A percentile compares a stretch with the other conserved stretches of the same genome.
phyloP scores from a whole-genome alignment of 2,329 filamentous ascomycete genomes.

The Epicoccum sorghinum region DNA sequence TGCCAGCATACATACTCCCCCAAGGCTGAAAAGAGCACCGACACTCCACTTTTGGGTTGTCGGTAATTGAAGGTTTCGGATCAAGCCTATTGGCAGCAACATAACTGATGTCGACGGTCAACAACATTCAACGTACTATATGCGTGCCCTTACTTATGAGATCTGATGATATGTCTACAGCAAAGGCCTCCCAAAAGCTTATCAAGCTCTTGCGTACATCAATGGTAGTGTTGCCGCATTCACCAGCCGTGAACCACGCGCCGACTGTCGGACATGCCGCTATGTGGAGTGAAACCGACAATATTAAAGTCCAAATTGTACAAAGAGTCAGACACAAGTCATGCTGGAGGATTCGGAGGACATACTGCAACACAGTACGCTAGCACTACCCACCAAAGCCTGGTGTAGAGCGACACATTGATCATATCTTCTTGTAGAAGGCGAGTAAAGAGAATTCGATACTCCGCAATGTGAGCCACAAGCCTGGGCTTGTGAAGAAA shows the following conservation, averaged over 20 bases:
- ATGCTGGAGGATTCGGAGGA: neutral
- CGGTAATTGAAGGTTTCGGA: neutral
- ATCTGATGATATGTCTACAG: neutral
- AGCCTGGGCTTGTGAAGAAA: neutral
- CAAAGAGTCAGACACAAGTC: too few species aligned
- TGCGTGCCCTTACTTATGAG: neutral
- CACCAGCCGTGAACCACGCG: neutral
- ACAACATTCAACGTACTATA: too few species aligned
- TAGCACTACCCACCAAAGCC: neutral
- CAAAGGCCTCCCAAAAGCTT: neutral
- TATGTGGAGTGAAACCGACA: neutral
- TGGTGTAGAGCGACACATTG: neutral
- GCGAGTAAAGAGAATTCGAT: neutral
- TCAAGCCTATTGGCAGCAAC: neutral
- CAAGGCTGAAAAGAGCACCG: neutral
- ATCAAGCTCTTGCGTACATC: neutral
- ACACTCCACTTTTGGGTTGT: neutral
- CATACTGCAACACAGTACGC: neutral
- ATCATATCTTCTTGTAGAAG: neutral
- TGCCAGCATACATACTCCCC: neutral
- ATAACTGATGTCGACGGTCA: neutral
- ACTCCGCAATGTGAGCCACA: neutral
- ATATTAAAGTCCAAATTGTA: neutral
- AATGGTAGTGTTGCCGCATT: neutral
- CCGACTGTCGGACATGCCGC: neutral